phyloP scores from a whole-genome alignment of 768 basidiomycete species.

The Mycena galopus region DNA sequence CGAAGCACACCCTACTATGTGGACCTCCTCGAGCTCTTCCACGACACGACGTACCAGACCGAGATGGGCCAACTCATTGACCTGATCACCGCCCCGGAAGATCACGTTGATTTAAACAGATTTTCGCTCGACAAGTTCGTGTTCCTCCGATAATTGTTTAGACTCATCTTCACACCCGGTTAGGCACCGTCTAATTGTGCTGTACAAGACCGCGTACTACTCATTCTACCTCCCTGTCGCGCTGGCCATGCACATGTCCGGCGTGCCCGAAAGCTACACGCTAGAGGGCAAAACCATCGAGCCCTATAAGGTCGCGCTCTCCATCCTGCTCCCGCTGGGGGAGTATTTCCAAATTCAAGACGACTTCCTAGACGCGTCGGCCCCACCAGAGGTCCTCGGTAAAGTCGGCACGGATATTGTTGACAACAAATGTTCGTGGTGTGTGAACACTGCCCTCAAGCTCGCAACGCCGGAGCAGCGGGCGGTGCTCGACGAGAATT shows the following conservation, averaged over 20 bases:
- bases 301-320: slow-evolving; percentile 80
- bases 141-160: background rate
- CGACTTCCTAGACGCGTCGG: slow-evolving; percentile 95
- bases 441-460: slow-evolving; percentile 87
- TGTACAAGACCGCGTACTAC: slow-evolving; percentile 98
- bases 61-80: slow-evolving; percentile 98
- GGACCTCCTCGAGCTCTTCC: slow-evolving; percentile 92
- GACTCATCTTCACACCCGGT: background rate
- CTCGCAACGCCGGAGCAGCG: slow-evolving; percentile 69
- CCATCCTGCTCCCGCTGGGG: slow-evolving; percentile 91
- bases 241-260: slow-evolving; percentile 86
- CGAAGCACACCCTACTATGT: slow-evolving; percentile 84
- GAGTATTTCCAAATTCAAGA: slow-evolving; percentile 99
- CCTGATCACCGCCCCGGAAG: slow-evolving; percentile 94
- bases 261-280: slow-evolving; percentile 66
- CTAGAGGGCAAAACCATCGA: slow-evolving; percentile 48
- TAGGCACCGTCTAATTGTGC: slow-evolving; percentile 92
- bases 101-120: slow-evolving; percentile 85
- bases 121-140: slow-evolving; percentile 89
- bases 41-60: slow-evolving; percentile 91
- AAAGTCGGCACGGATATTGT: slow-evolving; percentile 99
- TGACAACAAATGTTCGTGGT: slow-evolving; percentile 99
- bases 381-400: slow-evolving; percentile 90
- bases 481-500: slow-evolving; percentile 66
- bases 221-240: slow-evolving; percentile 99